Base-by-base conservation (phyloP, 129 eudicot genomes). In the Helichrysum umbraculigerum region DNA sequence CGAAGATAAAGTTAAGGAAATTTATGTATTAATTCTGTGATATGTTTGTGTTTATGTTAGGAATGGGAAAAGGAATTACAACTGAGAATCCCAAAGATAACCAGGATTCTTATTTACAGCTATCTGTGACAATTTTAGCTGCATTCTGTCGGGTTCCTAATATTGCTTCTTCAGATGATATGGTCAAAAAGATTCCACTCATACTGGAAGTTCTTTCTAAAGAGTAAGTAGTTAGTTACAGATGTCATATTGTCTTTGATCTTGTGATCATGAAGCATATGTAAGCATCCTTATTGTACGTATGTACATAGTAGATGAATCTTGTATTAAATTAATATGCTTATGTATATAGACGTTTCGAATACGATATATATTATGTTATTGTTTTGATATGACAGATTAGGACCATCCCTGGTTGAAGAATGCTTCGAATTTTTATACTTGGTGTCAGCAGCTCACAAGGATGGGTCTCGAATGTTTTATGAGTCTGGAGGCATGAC, bases 371-470 rank as follows among this genome's bases (percentile, higher is more conserved):
- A 35, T 56, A 35, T 32, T 5, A 47, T 21, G 30, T 42, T 66
- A 22, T 75, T 60, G 16, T 77, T 34, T 81, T 39, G 57, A 42
- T 34, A 41, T 37, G 84, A 79, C 88, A 90, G 91, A 64, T 83
- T 79, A 65, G 84, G 71, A 66, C 60, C 84, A 68, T 41, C 87
- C 16, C 72, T 84, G 72, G 60, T 78, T 29, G 93, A 87, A 73
- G 92, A 86, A 22, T 87, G 97, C 86, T 91, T 76, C 37, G 98
- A 94, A 59, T 80, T 94, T 80, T 59, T 94, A 73, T 83, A 84
- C 75, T 75, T 91, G 79, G 96, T 88, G 68, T 79, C 90, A 8
- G 58, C 76, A 51, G 86, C 92, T 60, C 84, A 79, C 58, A 68
- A 68, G 34, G 86, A 87, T 37, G 97, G 98, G 59, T 71, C 85